These are phyloP conservation scores for Polytrichum commune DNA, from an alignment of 225 moss, liverwort and hornwort species.

Conservation along the genomic window DNA sequence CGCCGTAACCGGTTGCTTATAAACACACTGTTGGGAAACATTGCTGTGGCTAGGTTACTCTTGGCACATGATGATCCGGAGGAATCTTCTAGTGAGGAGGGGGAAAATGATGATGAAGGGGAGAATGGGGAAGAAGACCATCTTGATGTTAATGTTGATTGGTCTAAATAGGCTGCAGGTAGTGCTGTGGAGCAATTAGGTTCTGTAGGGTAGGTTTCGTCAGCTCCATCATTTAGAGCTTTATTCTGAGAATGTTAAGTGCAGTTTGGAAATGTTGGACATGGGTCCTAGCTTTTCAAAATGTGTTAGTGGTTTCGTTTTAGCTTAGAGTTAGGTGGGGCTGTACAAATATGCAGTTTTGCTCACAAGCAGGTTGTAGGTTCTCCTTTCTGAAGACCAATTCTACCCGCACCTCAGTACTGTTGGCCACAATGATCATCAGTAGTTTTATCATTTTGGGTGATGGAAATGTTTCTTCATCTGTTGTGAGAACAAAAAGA, in stretches of 20 bases:
- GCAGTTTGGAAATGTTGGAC: constrained; percentile 14
- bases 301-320: constrained; percentile 19
- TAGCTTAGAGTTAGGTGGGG: constrained; percentile 12
- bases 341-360: constrained; percentile 18
- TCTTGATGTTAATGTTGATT: constrained; percentile 13
- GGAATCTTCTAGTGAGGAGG: constrained; percentile 40
- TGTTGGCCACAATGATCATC: constrained; percentile 1
- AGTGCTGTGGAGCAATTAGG: background rate
- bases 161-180: constrained; percentile 3
- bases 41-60: constrained; percentile 46
- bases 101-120: constrained; percentile 42
- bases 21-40: constrained; percentile 45
- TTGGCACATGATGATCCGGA: constrained; percentile 39
- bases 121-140: constrained; percentile 25
- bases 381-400: constrained; percentile 18
- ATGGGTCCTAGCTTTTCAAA: constrained; percentile 14
- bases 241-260: constrained; percentile 17
- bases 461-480: constrained; percentile 25
- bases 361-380: constrained; percentile 30
- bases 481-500: constrained; percentile 17
- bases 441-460: constrained; percentile 3
- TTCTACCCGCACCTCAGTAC: constrained; percentile 26
- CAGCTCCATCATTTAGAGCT: constrained; percentile 12
- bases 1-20: constrained; percentile 42
- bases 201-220: constrained; percentile 4